A percentile compares a stretch with the other conserved stretches of the same genome.
These are phyloP conservation scores for Colletotrichum tofieldiae DNA, from an alignment of 2,329 filamentous ascomycete species.

Conservation along the genomic window DNA sequence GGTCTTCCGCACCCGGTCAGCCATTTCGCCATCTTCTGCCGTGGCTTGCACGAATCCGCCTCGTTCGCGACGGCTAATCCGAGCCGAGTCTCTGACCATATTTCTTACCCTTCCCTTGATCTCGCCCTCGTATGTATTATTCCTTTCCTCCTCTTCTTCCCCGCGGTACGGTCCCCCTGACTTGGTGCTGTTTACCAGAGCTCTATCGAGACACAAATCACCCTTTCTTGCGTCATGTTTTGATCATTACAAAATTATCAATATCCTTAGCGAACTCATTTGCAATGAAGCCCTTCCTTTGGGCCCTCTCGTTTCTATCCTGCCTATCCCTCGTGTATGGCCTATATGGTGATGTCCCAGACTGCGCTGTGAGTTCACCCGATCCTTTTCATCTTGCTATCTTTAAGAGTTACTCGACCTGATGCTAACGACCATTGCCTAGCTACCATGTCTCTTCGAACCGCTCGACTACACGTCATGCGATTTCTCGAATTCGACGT, in stretches of 20 bases:
- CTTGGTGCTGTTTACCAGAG: not conserved
- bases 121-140: not conserved
- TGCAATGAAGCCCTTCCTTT: conserved; percentile 31
- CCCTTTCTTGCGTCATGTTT: conserved; percentile 21
- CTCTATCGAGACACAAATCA: not conserved
- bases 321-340: conserved; percentile 31
- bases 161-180: not conserved
- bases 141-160: not conserved
- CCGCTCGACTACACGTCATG: conserved; percentile 34
- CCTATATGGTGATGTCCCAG: conserved; percentile 31
- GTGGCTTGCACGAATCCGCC: conserved; percentile 37
- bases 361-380: conserved; percentile 29
- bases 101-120: conserved; percentile 4
- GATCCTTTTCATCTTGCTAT: too few relatives aligned
- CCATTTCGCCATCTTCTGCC: conserved; percentile 25
- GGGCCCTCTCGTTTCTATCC: not conserved
- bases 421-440: too few relatives aligned
- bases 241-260: not conserved
- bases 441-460: conserved; percentile 33
- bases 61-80: conserved; percentile 20
- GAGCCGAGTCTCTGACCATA: not conserved
- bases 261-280: not conserved
- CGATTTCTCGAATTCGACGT: conserved; percentile 21
- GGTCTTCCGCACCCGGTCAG: conserved; percentile 33
- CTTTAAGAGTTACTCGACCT: not conserved